phyloP scores from a whole-genome alignment of 2,329 filamentous ascomycete genomes.

The Truncatella angustata region DNA sequence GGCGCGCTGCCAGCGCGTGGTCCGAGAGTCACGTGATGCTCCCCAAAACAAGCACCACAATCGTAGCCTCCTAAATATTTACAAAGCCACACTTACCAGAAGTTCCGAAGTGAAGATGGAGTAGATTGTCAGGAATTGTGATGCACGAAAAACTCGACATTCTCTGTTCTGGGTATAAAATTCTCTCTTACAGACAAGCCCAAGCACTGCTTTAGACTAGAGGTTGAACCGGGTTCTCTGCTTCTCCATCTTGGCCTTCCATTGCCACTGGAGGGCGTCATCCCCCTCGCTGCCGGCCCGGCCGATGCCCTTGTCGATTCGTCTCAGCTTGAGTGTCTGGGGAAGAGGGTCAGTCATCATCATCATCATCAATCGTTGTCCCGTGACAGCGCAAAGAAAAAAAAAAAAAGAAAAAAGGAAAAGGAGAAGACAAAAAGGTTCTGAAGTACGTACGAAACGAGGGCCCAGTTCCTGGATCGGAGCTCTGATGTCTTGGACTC shows the following conservation, averaged over 20 bases:
- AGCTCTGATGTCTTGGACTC: constrained; percentile 80
- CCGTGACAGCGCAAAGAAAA: too few relatives aligned
- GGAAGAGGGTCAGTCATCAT: neutral
- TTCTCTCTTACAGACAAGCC: neutral
- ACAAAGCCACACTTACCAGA: too few relatives aligned
- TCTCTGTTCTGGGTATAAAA: neutral
- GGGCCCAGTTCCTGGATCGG: constrained; percentile 91
- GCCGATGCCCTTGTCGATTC: constrained; percentile 86
- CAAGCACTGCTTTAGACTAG: constrained; percentile 38
- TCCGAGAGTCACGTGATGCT: too few relatives aligned
- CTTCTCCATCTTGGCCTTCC: constrained; percentile 96
- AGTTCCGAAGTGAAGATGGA: too few relatives aligned
- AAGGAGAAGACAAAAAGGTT: neutral
- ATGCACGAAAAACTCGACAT: neutral
- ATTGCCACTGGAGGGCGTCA: constrained; percentile 87
- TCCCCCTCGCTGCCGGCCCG: constrained; percentile 65
- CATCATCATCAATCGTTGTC: too few relatives aligned
- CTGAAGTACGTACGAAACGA: constrained; percentile 30
- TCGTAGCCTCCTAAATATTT: too few relatives aligned
- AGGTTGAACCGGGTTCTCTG: constrained; percentile 89
- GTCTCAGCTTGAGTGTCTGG: constrained; percentile 76
- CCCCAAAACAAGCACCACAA: too few relatives aligned
- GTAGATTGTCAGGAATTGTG: too few relatives aligned
- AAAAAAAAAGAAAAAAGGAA: too few relatives aligned
- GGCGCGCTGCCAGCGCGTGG: too few relatives aligned